Percentiles rank a stretch among this genome's conserved stretches.
Evolutionary conservation across 2,329 filamentous ascomycete species (phyloP).

Genomic region (Botryosphaeria dothidea): DNA sequence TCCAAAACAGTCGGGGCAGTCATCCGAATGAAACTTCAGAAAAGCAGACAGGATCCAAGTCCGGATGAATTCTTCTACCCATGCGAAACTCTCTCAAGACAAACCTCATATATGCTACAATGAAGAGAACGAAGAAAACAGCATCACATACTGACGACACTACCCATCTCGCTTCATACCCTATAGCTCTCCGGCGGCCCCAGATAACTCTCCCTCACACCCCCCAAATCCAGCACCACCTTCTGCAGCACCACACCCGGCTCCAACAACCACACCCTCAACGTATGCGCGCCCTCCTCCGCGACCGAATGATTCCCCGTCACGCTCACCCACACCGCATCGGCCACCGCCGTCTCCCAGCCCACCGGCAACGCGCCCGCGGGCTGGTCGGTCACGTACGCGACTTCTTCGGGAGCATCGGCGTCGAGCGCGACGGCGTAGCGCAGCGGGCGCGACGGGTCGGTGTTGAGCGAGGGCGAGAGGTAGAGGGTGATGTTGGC

Average conservation of each 20-base stretch:
- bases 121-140: too few relatives aligned
- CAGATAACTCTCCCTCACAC: slow-evolving; percentile 56
- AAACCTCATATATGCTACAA: too few relatives aligned
- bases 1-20: too few relatives aligned
- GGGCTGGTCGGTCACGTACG: slow-evolving; percentile 45
- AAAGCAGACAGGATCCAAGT: too few relatives aligned
- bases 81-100: too few relatives aligned
- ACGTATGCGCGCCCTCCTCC: slow-evolving; percentile 40
- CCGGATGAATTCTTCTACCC: too few relatives aligned
- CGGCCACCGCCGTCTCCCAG: slow-evolving; percentile 53
- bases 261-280: slow-evolving; percentile 50
- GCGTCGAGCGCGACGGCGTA: slow-evolving; percentile 51
- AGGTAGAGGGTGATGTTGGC: slow-evolving; percentile 44
- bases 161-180: too few relatives aligned
- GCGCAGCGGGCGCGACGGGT: slow-evolving; percentile 51
- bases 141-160: too few relatives aligned
- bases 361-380: slow-evolving; percentile 47
- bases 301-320: slow-evolving; percentile 37
- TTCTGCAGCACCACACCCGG: slow-evolving; percentile 49
- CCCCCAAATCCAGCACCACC: slow-evolving; percentile 58
- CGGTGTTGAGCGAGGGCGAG: slow-evolving; percentile 51
- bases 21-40: too few relatives aligned
- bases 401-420: slow-evolving; percentile 36
- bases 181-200: slow-evolving; percentile 56
- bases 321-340: slow-evolving; percentile 52